Percentiles rank a stretch among this genome's conserved stretches.
Evolutionary conservation across 2,329 filamentous ascomycete genomes (phyloP).

Genomic region (Pseudopithomyces chartarum): DNA sequence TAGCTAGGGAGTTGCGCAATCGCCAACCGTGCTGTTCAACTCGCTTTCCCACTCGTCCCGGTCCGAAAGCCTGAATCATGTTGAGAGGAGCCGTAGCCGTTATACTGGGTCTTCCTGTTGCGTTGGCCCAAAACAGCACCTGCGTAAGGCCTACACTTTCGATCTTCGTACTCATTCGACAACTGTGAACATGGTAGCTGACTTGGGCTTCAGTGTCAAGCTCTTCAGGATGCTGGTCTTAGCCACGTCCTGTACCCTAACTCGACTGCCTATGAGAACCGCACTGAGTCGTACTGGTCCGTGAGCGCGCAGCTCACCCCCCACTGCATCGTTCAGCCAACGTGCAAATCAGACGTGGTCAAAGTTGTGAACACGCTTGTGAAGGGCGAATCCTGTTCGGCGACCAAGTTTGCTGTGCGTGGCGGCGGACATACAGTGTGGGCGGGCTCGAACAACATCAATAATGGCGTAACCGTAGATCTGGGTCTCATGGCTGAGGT

Average conservation of each 20-base stretch:
- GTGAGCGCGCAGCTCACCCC: constrained; percentile 32
- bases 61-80: neutral
- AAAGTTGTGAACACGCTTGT: constrained; percentile 18
- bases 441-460: constrained; percentile 36
- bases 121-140: neutral
- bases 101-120: neutral
- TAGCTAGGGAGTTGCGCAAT: neutral
- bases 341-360: constrained; percentile 31
- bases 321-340: constrained; percentile 37
- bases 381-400: neutral
- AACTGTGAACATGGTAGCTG: neutral
- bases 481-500: constrained; percentile 29
- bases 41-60: neutral
- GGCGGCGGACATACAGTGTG: constrained; percentile 33
- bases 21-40: neutral
- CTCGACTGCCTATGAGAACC: neutral
- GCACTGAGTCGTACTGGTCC: constrained; percentile 30
- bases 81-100: neutral
- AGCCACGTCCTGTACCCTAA: constrained; percentile 18
- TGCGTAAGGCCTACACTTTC: neutral
- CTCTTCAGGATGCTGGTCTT: constrained; percentile 21
- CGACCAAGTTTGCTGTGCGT: constrained; percentile 29
- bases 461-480: constrained; percentile 34
- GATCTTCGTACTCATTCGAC: too few species aligned
- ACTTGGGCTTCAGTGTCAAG: constrained; percentile 17